These are phyloP conservation scores for Aspergillus panamensis DNA, from an alignment of 495 filamentous ascomycete species.

Conservation along the genomic window DNA sequence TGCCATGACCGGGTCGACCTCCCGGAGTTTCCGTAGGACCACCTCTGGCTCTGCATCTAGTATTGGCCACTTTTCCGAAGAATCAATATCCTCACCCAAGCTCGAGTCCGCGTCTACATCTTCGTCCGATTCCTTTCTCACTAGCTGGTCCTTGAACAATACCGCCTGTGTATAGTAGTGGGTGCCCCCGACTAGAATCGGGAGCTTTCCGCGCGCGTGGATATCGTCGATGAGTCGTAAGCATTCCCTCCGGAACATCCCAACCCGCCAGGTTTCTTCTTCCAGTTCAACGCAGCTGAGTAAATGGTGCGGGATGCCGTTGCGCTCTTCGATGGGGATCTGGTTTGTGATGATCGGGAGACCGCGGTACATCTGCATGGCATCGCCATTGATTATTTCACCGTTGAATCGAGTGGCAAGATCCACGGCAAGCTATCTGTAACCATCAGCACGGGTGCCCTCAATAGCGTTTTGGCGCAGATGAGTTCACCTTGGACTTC, in stretches of 20 bases:
- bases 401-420: slow-evolving; percentile 80
- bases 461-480: background rate
- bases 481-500: slow-evolving; percentile 79
- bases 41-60: slow-evolving; percentile 64
- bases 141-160: slow-evolving; percentile 66
- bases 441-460: slow-evolving; percentile 24
- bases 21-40: slow-evolving; percentile 65
- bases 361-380: slow-evolving; percentile 97
- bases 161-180: slow-evolving; percentile 91
- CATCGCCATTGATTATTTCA: slow-evolving; percentile 96
- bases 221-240: slow-evolving; percentile 72
- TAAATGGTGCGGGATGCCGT: slow-evolving; percentile 85
- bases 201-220: slow-evolving; percentile 67
- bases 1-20: slow-evolving; percentile 88
- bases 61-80: slow-evolving; percentile 58
- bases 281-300: slow-evolving; percentile 70
- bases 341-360: slow-evolving; percentile 97
- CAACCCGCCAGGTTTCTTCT: slow-evolving; percentile 78
- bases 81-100: slow-evolving; percentile 6
- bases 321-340: slow-evolving; percentile 67
- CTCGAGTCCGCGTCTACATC: slow-evolving; percentile 18
- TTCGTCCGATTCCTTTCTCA: slow-evolving; percentile 36
- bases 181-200: slow-evolving; percentile 90
- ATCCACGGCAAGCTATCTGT: slow-evolving; percentile 82
- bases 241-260: slow-evolving; percentile 66